Evolutionary conservation across 345 rosid genomes (phyloP).

Genomic region (Kandelia obovata): DNA sequence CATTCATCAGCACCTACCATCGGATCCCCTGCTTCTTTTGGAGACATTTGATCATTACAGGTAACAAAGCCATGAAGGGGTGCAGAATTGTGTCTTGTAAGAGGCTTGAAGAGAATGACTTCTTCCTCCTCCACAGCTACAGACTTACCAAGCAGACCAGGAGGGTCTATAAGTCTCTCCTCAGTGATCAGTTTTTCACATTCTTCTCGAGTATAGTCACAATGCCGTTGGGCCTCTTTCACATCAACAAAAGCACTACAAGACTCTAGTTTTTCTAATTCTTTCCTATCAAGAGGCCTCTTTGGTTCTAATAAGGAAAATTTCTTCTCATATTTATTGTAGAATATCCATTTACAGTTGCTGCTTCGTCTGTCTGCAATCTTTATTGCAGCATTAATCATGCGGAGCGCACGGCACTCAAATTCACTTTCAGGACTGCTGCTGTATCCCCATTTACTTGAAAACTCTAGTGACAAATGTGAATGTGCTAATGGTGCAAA

Average conservation of each 20-base stretch:
- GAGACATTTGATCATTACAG: slow-evolving; percentile 26
- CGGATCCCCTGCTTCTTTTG: slow-evolving; percentile 35
- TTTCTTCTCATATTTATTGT: slow-evolving; percentile 31
- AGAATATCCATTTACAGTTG: slow-evolving; percentile 52
- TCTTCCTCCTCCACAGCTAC: slow-evolving; percentile 75
- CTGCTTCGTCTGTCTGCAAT: slow-evolving; percentile 47
- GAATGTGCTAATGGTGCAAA: slow-evolving; percentile 54
- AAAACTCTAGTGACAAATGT: slow-evolving; percentile 52
- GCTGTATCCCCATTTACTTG: slow-evolving; percentile 35
- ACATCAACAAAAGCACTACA: slow-evolving; percentile 2
- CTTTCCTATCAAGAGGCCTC: slow-evolving; percentile 9
- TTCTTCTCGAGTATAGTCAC: slow-evolving; percentile 10
- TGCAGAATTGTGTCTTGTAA: slow-evolving; percentile 76
- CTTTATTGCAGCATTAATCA: slow-evolving; percentile 49
- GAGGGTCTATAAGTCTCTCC: slow-evolving; percentile 28
- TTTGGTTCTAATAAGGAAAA: slow-evolving; percentile 33
- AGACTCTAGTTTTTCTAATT: slow-evolving; percentile 18
- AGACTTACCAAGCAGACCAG: slow-evolving; percentile 31
- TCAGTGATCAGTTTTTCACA: slow-evolving; percentile 24
- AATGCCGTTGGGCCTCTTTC: slow-evolving; percentile 17
- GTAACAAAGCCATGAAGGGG: slow-evolving; percentile 44
- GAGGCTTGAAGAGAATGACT: slow-evolving; percentile 94
- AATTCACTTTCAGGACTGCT: slow-evolving; percentile 43
- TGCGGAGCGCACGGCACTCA: slow-evolving; percentile 51
- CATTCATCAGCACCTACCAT: slow-evolving; percentile 52